Evolutionary conservation across 2,329 filamentous ascomycete genomes (phyloP).

Genomic region (Pseudogymnoascus sp.): DNA sequence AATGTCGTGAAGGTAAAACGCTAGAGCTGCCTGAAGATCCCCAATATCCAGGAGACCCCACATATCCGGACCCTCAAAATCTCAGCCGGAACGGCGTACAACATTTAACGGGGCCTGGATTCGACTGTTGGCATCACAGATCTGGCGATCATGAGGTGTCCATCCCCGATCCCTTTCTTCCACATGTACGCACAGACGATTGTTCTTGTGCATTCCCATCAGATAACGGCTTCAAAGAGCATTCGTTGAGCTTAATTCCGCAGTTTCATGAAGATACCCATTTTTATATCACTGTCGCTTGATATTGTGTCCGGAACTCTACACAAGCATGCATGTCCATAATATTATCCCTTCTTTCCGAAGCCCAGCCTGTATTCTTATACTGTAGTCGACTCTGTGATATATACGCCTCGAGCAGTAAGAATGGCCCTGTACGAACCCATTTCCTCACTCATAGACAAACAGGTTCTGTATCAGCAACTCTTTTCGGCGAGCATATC

Average conservation of each 20-base stretch:
- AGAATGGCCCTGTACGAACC: background rate
- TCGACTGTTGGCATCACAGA: background rate
- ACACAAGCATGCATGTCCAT: background rate
- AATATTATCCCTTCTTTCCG: background rate
- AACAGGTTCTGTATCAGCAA: background rate
- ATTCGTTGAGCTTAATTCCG: background rate
- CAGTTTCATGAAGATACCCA: background rate
- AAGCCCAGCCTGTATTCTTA: background rate
- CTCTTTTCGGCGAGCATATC: constrained; percentile 52
- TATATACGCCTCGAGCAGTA: background rate
- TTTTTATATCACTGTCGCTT: background rate
- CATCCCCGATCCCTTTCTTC: background rate
- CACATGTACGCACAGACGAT: background rate
- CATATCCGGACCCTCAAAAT: constrained; percentile 7
- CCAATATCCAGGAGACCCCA: constrained; percentile 4
- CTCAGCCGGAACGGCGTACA: background rate
- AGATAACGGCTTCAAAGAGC: background rate
- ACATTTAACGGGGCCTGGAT: background rate
- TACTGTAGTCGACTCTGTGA: background rate
- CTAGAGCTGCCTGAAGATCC: background rate
- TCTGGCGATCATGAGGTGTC: background rate
- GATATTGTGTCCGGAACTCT: background rate
- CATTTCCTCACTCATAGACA: background rate
- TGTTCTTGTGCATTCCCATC: background rate
- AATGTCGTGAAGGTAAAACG: constrained; percentile 8